Percentiles rank a stretch among this genome's conserved stretches.
Evolutionary conservation across 768 basidiomycete species (phyloP).

Genomic region (Lactarius deliciosus): DNA sequence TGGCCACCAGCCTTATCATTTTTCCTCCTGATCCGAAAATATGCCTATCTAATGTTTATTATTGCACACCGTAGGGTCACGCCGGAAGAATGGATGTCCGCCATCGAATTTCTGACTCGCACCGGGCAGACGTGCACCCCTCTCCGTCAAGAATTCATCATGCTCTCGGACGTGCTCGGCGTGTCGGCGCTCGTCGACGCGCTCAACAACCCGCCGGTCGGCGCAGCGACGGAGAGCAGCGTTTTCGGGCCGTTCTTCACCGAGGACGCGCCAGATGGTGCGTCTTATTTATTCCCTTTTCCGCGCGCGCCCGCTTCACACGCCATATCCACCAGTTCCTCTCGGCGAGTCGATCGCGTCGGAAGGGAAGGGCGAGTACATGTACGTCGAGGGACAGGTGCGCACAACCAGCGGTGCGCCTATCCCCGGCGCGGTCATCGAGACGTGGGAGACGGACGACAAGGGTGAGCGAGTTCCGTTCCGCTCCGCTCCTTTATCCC

Average conservation of each 20-base stretch:
- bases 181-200: slow-evolving; percentile 75
- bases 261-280: slow-evolving; percentile 71
- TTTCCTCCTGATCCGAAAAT: neutral
- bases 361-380: slow-evolving; percentile 82
- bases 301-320: neutral
- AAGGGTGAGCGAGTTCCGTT: slow-evolving; percentile 41
- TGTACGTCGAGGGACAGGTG: slow-evolving; percentile 77
- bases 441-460: slow-evolving; percentile 83
- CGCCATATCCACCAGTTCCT: slow-evolving; percentile 44
- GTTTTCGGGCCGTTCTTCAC: slow-evolving; percentile 85
- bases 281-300: slow-evolving; percentile 30
- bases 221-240: slow-evolving; percentile 66
- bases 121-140: slow-evolving; percentile 72
- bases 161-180: slow-evolving; percentile 81
- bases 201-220: slow-evolving; percentile 64
- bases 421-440: slow-evolving; percentile 63
- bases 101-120: slow-evolving; percentile 75
- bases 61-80: slow-evolving; percentile 47
- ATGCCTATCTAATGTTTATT: neutral
- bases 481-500: neutral
- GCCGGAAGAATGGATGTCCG: slow-evolving; percentile 82
- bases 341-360: slow-evolving; percentile 78
- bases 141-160: slow-evolving; percentile 69
- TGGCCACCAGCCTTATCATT: neutral
- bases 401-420: slow-evolving; percentile 59